A percentile compares a stretch with the other conserved stretches of the same genome.
phyloP scores from a whole-genome alignment of 352 stramenopile species.

The Globisporangium cylindrosporum region DNA sequence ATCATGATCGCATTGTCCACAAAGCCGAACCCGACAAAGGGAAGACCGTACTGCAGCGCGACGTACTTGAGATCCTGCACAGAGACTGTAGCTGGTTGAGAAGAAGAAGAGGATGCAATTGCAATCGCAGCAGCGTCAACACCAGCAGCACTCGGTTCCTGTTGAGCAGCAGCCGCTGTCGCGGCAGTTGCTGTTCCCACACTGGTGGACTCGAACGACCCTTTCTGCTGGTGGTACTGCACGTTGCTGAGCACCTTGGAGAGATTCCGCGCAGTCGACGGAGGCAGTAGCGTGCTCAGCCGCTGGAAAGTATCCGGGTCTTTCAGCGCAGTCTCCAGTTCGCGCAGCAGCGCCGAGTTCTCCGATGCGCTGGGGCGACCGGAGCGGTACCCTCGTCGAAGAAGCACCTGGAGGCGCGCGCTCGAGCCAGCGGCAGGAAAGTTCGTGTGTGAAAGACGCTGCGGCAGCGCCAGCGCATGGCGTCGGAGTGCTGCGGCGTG shows the following conservation, averaged over 20 bases:
- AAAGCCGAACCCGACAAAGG: slow-evolving; percentile 97
- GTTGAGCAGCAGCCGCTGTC: background rate
- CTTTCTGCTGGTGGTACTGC: slow-evolving; percentile 7
- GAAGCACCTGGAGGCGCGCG: background rate
- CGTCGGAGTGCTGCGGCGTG: background rate
- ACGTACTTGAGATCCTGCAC: slow-evolving; percentile 61
- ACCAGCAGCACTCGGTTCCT: background rate
- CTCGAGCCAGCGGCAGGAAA: background rate
- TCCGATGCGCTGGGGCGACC: slow-evolving; percentile 19
- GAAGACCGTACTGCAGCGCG: slow-evolving; percentile 71
- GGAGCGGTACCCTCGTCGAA: slow-evolving; percentile 10
- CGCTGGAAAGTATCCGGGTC: slow-evolving; percentile 30
- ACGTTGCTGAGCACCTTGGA: slow-evolving; percentile 36
- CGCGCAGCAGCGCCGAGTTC: slow-evolving; percentile 36
- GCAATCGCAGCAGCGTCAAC: slow-evolving; percentile 2
- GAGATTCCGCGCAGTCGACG: slow-evolving; percentile 50
- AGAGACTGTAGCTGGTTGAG: slow-evolving; percentile 23
- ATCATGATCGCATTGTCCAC: slow-evolving; percentile 98
- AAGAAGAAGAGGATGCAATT: background rate
- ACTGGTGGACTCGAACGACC: slow-evolving; percentile 11
- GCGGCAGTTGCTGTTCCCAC: background rate
- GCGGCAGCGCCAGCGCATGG: background rate
- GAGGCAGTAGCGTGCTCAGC: slow-evolving; percentile 41
- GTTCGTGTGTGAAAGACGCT: background rate
- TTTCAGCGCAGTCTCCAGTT: slow-evolving; percentile 37